These are phyloP conservation scores for Liquidambar formosana DNA, from an alignment of 164 flowering plant species.

Conservation along the genomic window DNA sequence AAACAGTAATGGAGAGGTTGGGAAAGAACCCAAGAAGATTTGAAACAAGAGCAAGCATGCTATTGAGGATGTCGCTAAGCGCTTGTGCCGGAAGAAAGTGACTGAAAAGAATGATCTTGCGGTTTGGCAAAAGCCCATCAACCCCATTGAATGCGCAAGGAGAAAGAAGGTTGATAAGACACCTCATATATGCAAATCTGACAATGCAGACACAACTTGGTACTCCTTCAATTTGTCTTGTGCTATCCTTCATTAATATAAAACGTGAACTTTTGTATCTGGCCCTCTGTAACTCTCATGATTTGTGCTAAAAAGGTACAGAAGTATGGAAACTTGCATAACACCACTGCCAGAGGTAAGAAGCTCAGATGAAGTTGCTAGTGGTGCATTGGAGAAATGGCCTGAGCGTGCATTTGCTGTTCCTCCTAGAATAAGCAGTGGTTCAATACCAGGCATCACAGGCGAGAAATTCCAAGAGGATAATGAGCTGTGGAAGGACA, in stretches of 20 bases:
- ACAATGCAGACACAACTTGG: conserved; percentile 64
- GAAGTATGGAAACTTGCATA: conserved; percentile 78
- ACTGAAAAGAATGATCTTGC: no score
- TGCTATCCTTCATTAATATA: no score
- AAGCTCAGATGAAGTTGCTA: conserved; percentile 67
- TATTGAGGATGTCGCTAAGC: conserved; percentile 76
- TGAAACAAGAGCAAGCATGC: conserved; percentile 85
- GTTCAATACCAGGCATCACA: no score
- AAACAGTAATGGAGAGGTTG: conserved; percentile 91
- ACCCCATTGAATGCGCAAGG: conserved; percentile 68
- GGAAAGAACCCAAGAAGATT: no score
- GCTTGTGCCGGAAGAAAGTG: no score
- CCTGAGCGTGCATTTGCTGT: conserved; percentile 76
- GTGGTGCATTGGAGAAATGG: conserved; percentile 84
- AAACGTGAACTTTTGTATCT: conserved; percentile 50
- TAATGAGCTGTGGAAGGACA: conserved; percentile 74
- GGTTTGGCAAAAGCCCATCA: no score
- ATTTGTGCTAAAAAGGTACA: conserved; percentile 54
- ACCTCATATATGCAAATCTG: conserved; percentile 81
- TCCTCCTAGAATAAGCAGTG: no score
- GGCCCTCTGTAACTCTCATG: not conserved
- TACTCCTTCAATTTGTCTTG: no score
- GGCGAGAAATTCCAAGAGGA: conserved; percentile 61
- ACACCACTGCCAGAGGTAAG: conserved; percentile 80
- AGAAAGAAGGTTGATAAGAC: no score